phyloP scores from a whole-genome alignment of 164 flowering plant species.

The Kalanchoe fedtschenkoi region DNA sequence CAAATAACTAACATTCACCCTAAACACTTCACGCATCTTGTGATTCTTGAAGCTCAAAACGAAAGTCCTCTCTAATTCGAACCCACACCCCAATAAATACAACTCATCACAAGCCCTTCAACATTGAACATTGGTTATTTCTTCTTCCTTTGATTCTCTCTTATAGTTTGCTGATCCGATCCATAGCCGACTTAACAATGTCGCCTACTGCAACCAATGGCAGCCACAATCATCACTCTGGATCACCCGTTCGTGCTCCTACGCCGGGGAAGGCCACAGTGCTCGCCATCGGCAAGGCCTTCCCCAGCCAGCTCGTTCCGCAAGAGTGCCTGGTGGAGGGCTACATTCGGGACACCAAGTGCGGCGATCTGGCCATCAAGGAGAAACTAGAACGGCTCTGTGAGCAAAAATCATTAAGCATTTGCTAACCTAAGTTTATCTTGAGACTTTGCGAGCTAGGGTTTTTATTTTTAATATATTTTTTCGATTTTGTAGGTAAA shows the following conservation, averaged over 20 bases:
- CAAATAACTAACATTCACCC: neutral
- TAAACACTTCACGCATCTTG: neutral
- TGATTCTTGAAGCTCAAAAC: neutral
- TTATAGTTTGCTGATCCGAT: no score
- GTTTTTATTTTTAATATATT: no score
- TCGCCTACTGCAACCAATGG: neutral
- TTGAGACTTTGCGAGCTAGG: no score
- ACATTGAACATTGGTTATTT: no score
- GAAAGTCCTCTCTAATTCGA: no score
- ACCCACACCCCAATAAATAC: no score
- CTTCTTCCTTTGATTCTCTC: no score
- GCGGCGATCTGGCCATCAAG: conserved; percentile 81
- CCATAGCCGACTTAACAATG: no score
- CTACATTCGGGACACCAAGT: conserved; percentile 77
- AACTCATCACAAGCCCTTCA: neutral
- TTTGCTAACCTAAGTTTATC: no score
- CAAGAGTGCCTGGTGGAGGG: conserved; percentile 91
- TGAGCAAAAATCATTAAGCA: conserved; percentile 13
- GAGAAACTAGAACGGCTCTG: conserved; percentile 78
- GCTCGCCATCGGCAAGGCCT: conserved; percentile 88
- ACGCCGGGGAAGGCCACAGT: conserved; percentile 63
- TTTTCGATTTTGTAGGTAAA: conserved; percentile 41
- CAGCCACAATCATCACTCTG: neutral
- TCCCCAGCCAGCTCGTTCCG: conserved; percentile 90
- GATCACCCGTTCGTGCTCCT: conserved; percentile 3